phyloP scores from a whole-genome alignment of 2,329 filamentous ascomycete species.

The Diplodia mutila region DNA sequence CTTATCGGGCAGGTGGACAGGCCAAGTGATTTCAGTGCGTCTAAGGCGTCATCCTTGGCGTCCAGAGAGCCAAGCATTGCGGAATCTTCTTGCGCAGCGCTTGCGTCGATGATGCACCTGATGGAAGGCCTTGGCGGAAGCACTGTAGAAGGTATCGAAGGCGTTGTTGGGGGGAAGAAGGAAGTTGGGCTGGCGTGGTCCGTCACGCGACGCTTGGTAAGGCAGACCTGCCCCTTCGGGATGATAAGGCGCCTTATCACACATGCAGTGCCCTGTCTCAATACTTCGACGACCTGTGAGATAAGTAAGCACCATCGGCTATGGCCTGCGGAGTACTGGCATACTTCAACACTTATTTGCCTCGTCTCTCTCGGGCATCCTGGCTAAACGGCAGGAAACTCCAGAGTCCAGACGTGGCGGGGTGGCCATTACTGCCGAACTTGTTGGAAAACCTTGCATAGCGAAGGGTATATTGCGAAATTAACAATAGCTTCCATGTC shows the following conservation, averaged over 20 bases:
- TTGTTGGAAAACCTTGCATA: not conserved
- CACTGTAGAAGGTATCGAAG: not conserved
- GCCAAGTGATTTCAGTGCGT: not conserved
- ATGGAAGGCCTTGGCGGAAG: not conserved
- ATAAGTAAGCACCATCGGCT: slow-evolving; percentile 13
- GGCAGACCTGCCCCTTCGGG: slow-evolving; percentile 13
- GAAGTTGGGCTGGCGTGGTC: slow-evolving; percentile 5
- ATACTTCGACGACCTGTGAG: not conserved
- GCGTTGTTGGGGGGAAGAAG: not conserved
- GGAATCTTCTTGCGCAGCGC: not conserved
- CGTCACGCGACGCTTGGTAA: slow-evolving; percentile 15
- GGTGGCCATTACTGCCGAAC: not conserved
- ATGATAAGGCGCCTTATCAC: slow-evolving; percentile 12
- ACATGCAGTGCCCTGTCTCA: not conserved
- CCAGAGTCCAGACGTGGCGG: not conserved
- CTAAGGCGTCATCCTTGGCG: slow-evolving; percentile 10
- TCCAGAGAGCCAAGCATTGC: not conserved
- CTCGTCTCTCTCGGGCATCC: not conserved
- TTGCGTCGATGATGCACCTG: not conserved
- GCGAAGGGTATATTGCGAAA: not conserved
- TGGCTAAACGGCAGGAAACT: not conserved
- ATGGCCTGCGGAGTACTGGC: not conserved
- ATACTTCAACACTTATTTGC: not conserved
- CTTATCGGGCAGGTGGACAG: slow-evolving; percentile 9
- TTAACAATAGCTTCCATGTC: not conserved